phyloP scores from a whole-genome alignment of 2,329 filamentous ascomycete species.

The Onygenales sp. region DNA sequence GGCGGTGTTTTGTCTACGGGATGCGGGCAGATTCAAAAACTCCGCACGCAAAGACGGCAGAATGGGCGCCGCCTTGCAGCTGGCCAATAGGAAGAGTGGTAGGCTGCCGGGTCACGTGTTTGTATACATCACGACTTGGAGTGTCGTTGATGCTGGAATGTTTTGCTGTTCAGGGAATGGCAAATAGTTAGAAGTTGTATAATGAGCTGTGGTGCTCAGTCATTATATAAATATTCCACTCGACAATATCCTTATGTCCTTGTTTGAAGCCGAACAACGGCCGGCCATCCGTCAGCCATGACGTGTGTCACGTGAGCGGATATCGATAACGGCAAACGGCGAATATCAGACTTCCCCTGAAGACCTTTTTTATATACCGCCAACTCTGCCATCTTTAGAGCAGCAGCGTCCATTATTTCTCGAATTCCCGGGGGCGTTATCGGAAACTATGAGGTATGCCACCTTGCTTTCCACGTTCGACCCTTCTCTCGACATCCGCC shows the following conservation, averaged over 20 bases:
- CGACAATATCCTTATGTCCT: too few species aligned
- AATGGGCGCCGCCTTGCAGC: neutral
- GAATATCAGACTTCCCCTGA: neutral
- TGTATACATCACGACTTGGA: too few species aligned
- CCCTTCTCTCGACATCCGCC: slow-evolving; percentile 10
- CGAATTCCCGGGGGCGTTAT: neutral
- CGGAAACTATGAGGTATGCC: slow-evolving; percentile 51
- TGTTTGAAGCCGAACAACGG: too few species aligned
- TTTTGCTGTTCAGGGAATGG: too few species aligned
- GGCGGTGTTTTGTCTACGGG: neutral
- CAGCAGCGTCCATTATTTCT: neutral
- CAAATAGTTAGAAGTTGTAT: too few species aligned
- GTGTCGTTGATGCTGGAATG: too few species aligned
- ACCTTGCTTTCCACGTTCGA: slow-evolving; percentile 29
- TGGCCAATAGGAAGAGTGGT: neutral
- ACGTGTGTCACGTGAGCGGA: neutral
- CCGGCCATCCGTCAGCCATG: neutral
- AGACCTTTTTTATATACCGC: too few species aligned
- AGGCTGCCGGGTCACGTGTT: neutral
- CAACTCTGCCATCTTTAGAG: neutral
- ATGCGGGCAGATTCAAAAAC: neutral
- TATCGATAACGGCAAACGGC: neutral
- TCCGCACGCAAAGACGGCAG: neutral
- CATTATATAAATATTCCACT: too few species aligned
- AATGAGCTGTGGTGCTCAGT: too few species aligned